Percentiles rank a stretch among this genome's conserved stretches.
Evolutionary conservation across 2,329 filamentous ascomycete species (phyloP).

Genomic region (Neophaeococcomyces mojaviensis): DNA sequence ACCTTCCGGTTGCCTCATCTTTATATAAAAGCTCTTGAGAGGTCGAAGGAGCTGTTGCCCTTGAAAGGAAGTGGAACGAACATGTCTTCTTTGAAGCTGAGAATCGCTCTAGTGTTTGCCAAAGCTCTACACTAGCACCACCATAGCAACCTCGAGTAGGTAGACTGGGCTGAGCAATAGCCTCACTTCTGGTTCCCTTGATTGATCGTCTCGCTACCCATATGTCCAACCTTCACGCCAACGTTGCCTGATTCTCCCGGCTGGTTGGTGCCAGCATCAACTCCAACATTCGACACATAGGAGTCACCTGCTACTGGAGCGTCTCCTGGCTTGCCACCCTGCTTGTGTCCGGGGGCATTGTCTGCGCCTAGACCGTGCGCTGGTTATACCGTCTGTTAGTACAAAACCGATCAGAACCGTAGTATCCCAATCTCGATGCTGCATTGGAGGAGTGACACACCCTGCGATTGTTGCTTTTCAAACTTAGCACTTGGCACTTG

Average conservation of each 20-base stretch:
- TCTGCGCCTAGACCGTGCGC: slow-evolving; percentile 5
- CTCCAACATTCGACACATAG: neutral
- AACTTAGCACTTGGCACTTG: slow-evolving; percentile 8
- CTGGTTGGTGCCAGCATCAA: slow-evolving; percentile 4
- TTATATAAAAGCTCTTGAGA: too few relatives aligned
- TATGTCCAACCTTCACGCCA: slow-evolving; percentile 4
- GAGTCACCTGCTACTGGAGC: slow-evolving; percentile 9
- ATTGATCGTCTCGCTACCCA: slow-evolving; percentile 2
- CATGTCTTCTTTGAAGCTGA: too few relatives aligned
- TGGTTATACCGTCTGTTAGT: neutral
- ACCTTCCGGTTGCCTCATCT: too few relatives aligned
- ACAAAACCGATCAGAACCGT: neutral
- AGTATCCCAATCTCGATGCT: too few relatives aligned
- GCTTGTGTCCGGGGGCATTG: slow-evolving; percentile 7
- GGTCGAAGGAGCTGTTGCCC: too few relatives aligned
- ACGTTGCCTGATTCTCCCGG: slow-evolving; percentile 9
- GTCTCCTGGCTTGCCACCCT: slow-evolving; percentile 5
- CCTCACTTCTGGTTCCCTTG: slow-evolving; percentile 5
- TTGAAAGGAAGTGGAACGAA: too few relatives aligned
- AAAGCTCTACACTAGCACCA: too few relatives aligned
- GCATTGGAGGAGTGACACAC: neutral
- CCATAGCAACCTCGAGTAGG: too few relatives aligned
- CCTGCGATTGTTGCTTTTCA: slow-evolving; percentile 6
- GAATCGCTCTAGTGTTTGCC: too few relatives aligned
- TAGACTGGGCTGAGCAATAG: neutral